A percentile compares a stretch with the other conserved stretches of the same genome.
phyloP scores from a whole-genome alignment of 805 yeast species.

The Clavispora asparagi region DNA sequence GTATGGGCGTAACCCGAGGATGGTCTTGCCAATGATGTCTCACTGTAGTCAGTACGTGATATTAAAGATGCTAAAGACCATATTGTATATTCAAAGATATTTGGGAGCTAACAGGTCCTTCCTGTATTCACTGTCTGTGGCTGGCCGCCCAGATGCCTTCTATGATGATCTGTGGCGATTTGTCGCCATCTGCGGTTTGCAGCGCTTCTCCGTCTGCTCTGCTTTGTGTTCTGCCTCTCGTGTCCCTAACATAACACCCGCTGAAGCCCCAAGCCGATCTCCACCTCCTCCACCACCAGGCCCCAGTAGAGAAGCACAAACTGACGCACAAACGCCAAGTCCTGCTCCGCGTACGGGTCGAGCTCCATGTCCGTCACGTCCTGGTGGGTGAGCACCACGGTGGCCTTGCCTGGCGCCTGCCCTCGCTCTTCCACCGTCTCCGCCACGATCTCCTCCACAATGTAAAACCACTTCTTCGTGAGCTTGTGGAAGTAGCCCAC shows the following conservation, averaged over 20 bases:
- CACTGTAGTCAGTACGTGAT: no score
- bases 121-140: no score
- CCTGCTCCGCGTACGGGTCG: conserved; percentile 38
- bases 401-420: conserved; percentile 8
- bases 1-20: no score
- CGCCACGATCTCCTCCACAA: conserved; percentile 29
- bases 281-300: conserved; percentile 22
- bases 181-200: no score
- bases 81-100: no score
- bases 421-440: conserved; percentile 21
- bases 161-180: no score
- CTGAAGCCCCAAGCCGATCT: conserved; percentile 29
- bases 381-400: conserved; percentile 34
- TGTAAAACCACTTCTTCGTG: conserved; percentile 32
- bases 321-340: conserved; percentile 30
- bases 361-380: conserved; percentile 39
- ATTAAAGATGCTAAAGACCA: no score
- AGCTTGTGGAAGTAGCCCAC: conserved; percentile 37
- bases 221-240: no score
- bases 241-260: conserved; percentile 23
- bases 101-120: no score
- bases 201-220: no score
- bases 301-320: conserved; percentile 34
- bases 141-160: no score
- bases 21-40: no score